These are phyloP conservation scores for Cytospora paraplurivora DNA, from an alignment of 2,329 filamentous ascomycete genomes.

Conservation along the genomic window DNA sequence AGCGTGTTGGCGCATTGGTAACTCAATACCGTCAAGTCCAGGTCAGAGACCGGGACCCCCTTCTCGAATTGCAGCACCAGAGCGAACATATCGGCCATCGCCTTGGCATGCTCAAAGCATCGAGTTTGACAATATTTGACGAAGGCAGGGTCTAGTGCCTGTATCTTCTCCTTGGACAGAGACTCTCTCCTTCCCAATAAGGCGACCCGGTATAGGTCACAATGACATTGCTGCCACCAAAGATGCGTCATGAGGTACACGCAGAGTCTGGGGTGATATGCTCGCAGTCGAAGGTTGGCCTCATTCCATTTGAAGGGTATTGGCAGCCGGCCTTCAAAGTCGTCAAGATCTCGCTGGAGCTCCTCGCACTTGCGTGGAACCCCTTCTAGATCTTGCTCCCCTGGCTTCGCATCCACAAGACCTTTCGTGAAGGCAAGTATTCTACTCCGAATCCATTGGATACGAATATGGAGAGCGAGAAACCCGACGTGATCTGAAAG, in stretches of 20 bases:
- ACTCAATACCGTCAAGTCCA: slow-evolving; percentile 58
- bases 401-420: slow-evolving; percentile 44
- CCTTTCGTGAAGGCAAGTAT: slow-evolving; percentile 57
- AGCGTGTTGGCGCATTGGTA: slow-evolving; percentile 58
- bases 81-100: slow-evolving; percentile 58
- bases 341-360: slow-evolving; percentile 48
- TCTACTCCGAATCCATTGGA: slow-evolving; percentile 56
- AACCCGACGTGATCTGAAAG: slow-evolving; percentile 58
- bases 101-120: slow-evolving; percentile 56
- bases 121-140: slow-evolving; percentile 51
- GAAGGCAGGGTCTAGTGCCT: slow-evolving; percentile 51
- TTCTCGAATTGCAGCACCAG: slow-evolving; percentile 54
- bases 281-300: slow-evolving; percentile 55
- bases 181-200: slow-evolving; percentile 55
- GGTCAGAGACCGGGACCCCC: slow-evolving; percentile 53
- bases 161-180: slow-evolving; percentile 47
- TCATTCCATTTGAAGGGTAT: slow-evolving; percentile 61
- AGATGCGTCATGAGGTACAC: slow-evolving; percentile 63
- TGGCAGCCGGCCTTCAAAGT: slow-evolving; percentile 56
- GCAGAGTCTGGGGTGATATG: slow-evolving; percentile 59
- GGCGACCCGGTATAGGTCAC: slow-evolving; percentile 57
- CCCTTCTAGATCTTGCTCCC: slow-evolving; percentile 43
- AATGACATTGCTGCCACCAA: slow-evolving; percentile 61
- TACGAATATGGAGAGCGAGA: slow-evolving; percentile 57
- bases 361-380: slow-evolving; percentile 52